Base-by-base conservation (phyloP, 169 alveolate genomes). In the Cryptosporidium ryanae region DNA sequence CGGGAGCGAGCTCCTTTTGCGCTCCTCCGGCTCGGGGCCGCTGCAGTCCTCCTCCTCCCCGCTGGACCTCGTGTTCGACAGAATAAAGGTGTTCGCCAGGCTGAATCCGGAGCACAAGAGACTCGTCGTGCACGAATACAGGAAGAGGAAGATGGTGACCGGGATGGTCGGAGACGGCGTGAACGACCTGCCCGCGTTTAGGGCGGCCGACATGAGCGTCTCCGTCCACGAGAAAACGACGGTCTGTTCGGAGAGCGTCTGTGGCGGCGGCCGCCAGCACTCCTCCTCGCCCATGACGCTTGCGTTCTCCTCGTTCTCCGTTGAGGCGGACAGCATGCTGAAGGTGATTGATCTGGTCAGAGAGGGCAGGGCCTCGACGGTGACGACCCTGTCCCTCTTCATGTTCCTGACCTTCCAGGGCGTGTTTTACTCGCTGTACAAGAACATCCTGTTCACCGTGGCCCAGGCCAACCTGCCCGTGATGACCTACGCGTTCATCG, bases 151-250 rank as follows among this genome's bases (percentile, higher is more conserved):
- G 7, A 76, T 76, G 15, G 48, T 76, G 1, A 76, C 87, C 10
- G 87, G 87, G 4, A 76, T 76, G 87, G 32, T 76, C 23, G 87
- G 87, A 6, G 87, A 76, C 23, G 87, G 87, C 25, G 71, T 76
- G 1, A 76, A 76, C 46, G 87, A 76, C 13, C 38, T 55, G 21
- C 87, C 87, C 17, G 87, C 87, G 44, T 76, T 76, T 34, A 76
- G 59, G 38, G 38, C 43, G 71, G 87, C 87, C 12, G 76, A 76
- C 38, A 70, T 76, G 6, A 61, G 87, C 38, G 44, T 76, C 10
- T 55, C 87, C 38, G 64, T 76, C 29, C 68, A 38, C 15, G 87
- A 61, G 38, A 61, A 61, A 21, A 38, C 8, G 0, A 38, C 46
- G 8, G 46, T 4, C 8, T 38, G 8, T 38, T 10, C 46, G 8